Evolutionary conservation across 805 yeast species (phyloP).

Genomic region (Komagataella populi): DNA sequence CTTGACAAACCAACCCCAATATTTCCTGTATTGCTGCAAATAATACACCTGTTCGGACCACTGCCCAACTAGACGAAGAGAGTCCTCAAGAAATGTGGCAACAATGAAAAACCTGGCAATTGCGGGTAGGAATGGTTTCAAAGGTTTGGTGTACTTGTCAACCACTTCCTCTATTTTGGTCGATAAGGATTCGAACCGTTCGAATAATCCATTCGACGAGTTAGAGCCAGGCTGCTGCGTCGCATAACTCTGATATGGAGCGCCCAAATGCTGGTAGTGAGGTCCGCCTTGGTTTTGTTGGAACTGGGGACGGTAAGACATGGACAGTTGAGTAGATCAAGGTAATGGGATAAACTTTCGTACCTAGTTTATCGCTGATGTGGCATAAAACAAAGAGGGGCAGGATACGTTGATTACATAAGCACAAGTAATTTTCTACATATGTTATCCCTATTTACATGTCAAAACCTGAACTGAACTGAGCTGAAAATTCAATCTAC

Average conservation of each 20-base stretch:
- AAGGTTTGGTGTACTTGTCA: slow-evolving; percentile 33
- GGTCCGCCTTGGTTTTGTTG: neutral
- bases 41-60: slow-evolving; percentile 88
- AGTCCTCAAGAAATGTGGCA: slow-evolving; percentile 87
- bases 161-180: slow-evolving; percentile 35
- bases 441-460: neutral
- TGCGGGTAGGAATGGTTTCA: slow-evolving; percentile 70
- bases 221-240: neutral
- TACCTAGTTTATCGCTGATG: neutral
- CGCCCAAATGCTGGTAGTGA: neutral
- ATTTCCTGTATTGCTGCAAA: slow-evolving; percentile 64
- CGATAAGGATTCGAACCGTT: neutral
- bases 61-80: slow-evolving; percentile 69
- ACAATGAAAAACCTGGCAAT: slow-evolving; percentile 85
- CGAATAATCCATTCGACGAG: neutral
- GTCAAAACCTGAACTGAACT: neutral
- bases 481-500: slow-evolving; percentile 18
- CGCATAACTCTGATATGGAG: neutral
- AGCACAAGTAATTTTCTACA: neutral
- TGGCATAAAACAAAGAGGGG: neutral
- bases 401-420: neutral
- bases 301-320: neutral
- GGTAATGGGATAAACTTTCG: neutral
- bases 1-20: slow-evolving; percentile 68
- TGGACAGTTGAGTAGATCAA: neutral